phyloP scores from a whole-genome alignment of 2,329 filamentous ascomycete species.

The Xylaria sp. region DNA sequence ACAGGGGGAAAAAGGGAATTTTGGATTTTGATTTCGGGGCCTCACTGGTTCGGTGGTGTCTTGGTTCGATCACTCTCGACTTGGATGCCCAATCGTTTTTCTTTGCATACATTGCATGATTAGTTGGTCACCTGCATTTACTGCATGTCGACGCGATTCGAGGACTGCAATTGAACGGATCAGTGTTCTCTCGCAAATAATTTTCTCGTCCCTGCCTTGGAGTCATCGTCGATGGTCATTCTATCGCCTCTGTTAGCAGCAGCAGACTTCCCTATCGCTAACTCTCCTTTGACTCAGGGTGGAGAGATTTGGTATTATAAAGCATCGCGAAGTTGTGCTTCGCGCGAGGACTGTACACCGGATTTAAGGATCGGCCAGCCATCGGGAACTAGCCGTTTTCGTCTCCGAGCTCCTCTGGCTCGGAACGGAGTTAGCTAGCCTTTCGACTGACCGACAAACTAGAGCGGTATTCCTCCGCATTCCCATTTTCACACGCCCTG shows the following conservation, averaged over 20 bases:
- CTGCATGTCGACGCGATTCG: background rate
- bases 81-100: background rate
- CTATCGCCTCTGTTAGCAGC: background rate
- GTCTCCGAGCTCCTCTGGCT: conserved; percentile 10
- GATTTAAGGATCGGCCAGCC: conserved; percentile 19
- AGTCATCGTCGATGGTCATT: background rate
- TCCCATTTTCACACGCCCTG: background rate
- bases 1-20: background rate
- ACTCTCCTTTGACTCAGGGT: background rate
- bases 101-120: background rate
- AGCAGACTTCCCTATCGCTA: background rate
- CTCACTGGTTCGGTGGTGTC: background rate
- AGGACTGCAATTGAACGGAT: background rate
- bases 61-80: background rate
- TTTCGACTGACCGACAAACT: background rate
- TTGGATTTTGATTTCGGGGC: background rate
- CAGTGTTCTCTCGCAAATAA: background rate
- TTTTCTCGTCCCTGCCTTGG: background rate
- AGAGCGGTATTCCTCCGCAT: background rate
- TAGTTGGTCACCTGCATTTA: background rate
- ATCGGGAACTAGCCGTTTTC: conserved; percentile 8
- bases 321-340: background rate
- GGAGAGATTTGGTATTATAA: background rate
- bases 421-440: conserved; percentile 6
- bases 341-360: background rate